Evolutionary conservation across 805 yeast genomes (phyloP).

Genomic region (Candida ortonii): DNA sequence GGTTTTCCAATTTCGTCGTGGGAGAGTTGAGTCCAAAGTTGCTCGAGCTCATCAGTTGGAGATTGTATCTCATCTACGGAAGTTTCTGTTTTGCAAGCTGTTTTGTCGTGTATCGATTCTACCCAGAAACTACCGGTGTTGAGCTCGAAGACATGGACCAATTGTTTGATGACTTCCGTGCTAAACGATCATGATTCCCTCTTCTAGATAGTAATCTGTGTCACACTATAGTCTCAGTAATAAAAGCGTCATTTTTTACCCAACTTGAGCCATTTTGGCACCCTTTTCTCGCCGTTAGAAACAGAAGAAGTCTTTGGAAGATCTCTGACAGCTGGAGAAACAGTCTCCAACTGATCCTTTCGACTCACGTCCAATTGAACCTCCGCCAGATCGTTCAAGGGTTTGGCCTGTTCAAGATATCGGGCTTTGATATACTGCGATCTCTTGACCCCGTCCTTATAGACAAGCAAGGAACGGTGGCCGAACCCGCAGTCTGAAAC

Average conservation of each 20-base stretch:
- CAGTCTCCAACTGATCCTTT: conserved; percentile 1
- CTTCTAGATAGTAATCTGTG: no score
- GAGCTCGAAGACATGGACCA: conserved; percentile 54
- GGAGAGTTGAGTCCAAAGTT: conserved; percentile 89
- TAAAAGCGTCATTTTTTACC: conserved; percentile 31
- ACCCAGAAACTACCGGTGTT: conserved; percentile 55
- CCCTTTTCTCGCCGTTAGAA: conserved; percentile 14
- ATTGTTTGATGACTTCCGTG: conserved; percentile 35
- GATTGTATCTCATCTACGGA: conserved; percentile 76
- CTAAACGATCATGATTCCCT: no score
- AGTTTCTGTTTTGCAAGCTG: conserved; percentile 51
- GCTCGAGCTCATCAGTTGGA: conserved; percentile 73
- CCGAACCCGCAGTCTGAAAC: conserved; percentile 42
- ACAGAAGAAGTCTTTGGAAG: neutral
- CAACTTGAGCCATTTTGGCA: conserved; percentile 35
- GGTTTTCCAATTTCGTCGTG: conserved; percentile 86
- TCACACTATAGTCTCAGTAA: neutral
- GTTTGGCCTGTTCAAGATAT: conserved; percentile 23
- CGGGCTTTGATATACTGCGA: conserved; percentile 25
- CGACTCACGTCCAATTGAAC: conserved; percentile 20
- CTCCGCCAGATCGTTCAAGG: conserved; percentile 26
- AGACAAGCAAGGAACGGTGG: conserved; percentile 28
- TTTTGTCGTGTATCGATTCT: conserved; percentile 43
- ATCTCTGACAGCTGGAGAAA: conserved; percentile 1
- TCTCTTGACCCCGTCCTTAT: conserved; percentile 18